Percentiles rank a stretch among this genome's conserved stretches.
These are phyloP conservation scores for Clavaria fumosa DNA, from an alignment of 768 basidiomycete species.

Conservation along the genomic window DNA sequence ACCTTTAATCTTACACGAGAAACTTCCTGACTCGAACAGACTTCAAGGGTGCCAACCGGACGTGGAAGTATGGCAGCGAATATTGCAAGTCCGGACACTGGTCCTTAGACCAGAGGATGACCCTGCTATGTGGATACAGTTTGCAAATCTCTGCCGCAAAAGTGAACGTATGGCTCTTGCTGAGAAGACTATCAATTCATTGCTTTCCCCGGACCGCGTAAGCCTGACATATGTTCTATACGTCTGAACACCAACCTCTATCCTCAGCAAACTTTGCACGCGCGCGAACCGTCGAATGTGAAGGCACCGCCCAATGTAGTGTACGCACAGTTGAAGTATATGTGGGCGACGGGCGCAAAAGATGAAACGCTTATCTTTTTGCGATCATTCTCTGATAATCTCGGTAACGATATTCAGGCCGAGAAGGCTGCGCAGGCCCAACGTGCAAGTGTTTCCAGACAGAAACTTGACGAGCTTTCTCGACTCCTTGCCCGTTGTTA, in stretches of 20 bases:
- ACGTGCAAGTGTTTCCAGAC: conserved; percentile 37
- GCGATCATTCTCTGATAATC: conserved; percentile 62
- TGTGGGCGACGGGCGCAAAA: conserved; percentile 78
- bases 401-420: conserved; percentile 58
- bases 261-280: conserved; percentile 26
- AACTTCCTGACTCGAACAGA: conserved; percentile 23
- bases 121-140: conserved; percentile 97
- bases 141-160: conserved; percentile 94
- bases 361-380: conserved; percentile 74
- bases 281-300: conserved; percentile 35
- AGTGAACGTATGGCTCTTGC: conserved; percentile 88
- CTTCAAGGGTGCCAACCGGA: conserved; percentile 94
- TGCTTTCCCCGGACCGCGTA: conserved; percentile 63
- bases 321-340: conserved; percentile 88
- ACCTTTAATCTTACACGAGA: not conserved
- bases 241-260: not conserved
- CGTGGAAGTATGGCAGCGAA: conserved; percentile 97
- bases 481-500: conserved; percentile 90
- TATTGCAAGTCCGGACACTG: conserved; percentile 87
- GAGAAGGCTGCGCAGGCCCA: conserved; percentile 36
- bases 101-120: conserved; percentile 90
- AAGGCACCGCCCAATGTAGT: conserved; percentile 93
- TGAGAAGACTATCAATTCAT: conserved; percentile 90
- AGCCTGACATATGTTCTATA: conserved; percentile 9
- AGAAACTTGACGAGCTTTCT: conserved; percentile 52